These are phyloP conservation scores for Chalaropsis ovoidea DNA, from an alignment of 2,329 filamentous ascomycete species.

Conservation along the genomic window DNA sequence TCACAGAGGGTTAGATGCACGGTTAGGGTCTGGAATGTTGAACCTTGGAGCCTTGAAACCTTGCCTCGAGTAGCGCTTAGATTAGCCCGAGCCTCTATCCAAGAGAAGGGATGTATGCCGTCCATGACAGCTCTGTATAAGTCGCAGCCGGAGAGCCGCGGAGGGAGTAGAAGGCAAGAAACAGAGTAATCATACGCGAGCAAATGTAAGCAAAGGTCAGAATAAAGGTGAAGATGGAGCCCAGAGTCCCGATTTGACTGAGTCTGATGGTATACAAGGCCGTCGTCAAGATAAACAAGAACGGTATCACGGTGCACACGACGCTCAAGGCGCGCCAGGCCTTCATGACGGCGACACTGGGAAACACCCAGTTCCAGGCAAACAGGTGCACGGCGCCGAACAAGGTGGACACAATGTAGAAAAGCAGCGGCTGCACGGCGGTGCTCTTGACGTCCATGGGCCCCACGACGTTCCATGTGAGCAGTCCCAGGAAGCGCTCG, in stretches of 20 bases:
- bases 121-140: conserved; percentile 12
- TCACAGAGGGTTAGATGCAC: not conserved
- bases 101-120: conserved; percentile 10
- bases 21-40: not conserved
- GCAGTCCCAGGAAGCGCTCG: not conserved
- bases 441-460: not conserved
- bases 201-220: not conserved
- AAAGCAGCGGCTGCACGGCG: not conserved
- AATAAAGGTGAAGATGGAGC: not conserved
- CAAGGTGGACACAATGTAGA: not conserved
- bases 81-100: not conserved
- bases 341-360: not conserved
- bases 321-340: conserved; percentile 2
- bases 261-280: not conserved
- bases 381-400: conserved; percentile 13
- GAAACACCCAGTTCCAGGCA: conserved; percentile 10
- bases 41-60: not conserved
- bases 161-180: conserved; percentile 15
- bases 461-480: conserved; percentile 1
- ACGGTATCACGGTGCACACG: not conserved
- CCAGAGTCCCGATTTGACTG: not conserved
- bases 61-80: not conserved
- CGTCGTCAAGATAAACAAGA: not conserved
- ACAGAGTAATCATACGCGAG: not conserved
- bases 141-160: not conserved